Evolutionary conservation across 768 basidiomycete genomes (phyloP), one percentile per base, ranked within the genome.

Genomic region (Auriculariales sp.): DNA sequence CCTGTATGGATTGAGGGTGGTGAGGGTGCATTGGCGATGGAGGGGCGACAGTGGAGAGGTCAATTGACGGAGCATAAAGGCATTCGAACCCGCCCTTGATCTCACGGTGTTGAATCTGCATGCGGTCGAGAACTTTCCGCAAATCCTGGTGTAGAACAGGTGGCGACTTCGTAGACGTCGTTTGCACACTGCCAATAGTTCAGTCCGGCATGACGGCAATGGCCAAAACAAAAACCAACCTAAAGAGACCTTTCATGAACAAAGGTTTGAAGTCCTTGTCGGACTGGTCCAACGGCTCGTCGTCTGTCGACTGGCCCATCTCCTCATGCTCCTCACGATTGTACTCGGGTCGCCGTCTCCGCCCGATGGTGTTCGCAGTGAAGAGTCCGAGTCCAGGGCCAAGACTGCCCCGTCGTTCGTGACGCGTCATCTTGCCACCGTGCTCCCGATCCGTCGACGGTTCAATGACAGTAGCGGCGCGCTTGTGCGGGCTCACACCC

Each of bases 221-320:
- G 31, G 15, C 11, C n/a, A 45, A 25, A 30, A 3, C 35, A 47
- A 46, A 48, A 49, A 66, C 72, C 55, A 53, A 88, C 82, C 88
- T 92, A 69, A 99, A 97, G 46, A 99, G 61, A 4, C 95, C 95
- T 66, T 98, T 99, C 59, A 98, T 67, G 66, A 89, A 94, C 42
- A 97, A 80, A 1, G 95, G 89, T 68, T 97, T 98, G 59, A 89
- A 83, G 51, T 88, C 84, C 65, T 80, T 81, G 55, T 73, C 67
- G n/a, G 71, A 62, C 51, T 75, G 39, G 30, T 55, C 59, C 29
- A 47, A 36, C 14, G 52, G 45, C 27, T 55, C 54, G 49, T 59
- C 59, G 32, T 62, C 62, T 22, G 55, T 59, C 48, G 58, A 64
- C 39, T 62, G 57, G 51, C 61, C 62, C 19, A 49, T 49, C 33